phyloP scores from a whole-genome alignment of 163 green algal genomes.

The Volvox carteri region DNA sequence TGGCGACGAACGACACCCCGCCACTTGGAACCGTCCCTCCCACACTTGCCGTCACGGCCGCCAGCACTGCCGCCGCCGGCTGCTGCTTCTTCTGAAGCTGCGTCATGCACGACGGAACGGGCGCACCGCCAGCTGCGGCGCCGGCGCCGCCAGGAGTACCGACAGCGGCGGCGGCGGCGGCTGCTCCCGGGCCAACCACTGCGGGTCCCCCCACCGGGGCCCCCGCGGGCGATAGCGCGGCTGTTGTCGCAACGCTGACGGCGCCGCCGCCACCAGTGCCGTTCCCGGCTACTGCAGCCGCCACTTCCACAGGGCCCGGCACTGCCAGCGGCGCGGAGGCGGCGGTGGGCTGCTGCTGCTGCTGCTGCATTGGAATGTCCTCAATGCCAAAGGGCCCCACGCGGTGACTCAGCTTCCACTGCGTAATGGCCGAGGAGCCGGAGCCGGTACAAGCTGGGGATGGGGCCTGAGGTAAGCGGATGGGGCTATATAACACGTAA shows the following conservation, averaged over 20 bases:
- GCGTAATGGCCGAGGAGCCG: constrained; percentile 37
- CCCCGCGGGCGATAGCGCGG: neutral
- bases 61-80: constrained; percentile 25
- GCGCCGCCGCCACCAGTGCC: neutral
- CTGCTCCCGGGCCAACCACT: neutral
- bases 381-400: constrained; percentile 42
- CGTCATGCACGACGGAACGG: constrained; percentile 66
- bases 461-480: no score
- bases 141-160: no score
- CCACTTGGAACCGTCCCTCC: neutral
- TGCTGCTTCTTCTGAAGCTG: constrained; percentile 77
- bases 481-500: no score
- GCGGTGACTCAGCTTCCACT: constrained; percentile 33
- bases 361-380: no score
- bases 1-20: constrained; percentile 6
- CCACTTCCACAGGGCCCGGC: neutral
- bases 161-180: neutral
- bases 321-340: neutral
- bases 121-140: neutral
- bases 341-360: neutral
- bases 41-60: constrained; percentile 29
- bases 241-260: neutral
- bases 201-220: neutral
- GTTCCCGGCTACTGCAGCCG: neutral
- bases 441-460: no score